phyloP scores from a whole-genome alignment of 2,329 filamentous ascomycete genomes.

The Pyrenophora seminiperda region DNA sequence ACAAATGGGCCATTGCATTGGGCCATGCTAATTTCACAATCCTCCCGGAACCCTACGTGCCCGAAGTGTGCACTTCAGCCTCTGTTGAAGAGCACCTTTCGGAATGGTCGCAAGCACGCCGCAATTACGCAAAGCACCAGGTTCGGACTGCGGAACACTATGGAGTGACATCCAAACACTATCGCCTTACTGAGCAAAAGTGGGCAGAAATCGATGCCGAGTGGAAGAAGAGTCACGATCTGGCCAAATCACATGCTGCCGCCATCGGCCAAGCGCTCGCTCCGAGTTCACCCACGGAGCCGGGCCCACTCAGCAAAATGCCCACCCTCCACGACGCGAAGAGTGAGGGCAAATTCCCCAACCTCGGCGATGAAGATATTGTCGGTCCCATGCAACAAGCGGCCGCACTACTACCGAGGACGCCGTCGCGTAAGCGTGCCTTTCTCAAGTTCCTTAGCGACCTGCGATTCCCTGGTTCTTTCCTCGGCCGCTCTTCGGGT shows the following conservation, averaged over 20 bases:
- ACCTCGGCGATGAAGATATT: conserved; percentile 87
- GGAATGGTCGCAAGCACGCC: conserved; percentile 82
- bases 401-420: conserved; percentile 46
- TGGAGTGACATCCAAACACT: conserved; percentile 86
- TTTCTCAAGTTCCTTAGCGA: conserved; percentile 49
- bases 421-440: conserved; percentile 44
- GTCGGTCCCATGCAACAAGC: conserved; percentile 77
- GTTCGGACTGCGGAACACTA: conserved; percentile 90
- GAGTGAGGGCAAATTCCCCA: conserved; percentile 81
- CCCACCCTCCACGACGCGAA: conserved; percentile 70
- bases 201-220: conserved; percentile 78
- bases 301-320: conserved; percentile 65
- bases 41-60: conserved; percentile 76
- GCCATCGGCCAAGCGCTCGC: conserved; percentile 41
- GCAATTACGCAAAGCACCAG: conserved; percentile 87
- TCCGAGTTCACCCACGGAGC: conserved; percentile 53
- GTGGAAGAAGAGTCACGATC: conserved; percentile 74
- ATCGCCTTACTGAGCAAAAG: conserved; percentile 82
- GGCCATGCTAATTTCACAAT: conserved; percentile 96
- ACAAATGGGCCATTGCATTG: conserved; percentile 82
- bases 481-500: conserved; percentile 40
- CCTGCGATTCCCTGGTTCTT: conserved; percentile 43
- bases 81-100: conserved; percentile 69
- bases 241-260: conserved; percentile 57
- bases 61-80: conserved; percentile 64